These are phyloP conservation scores for Kurtzmaniella quercitrusa DNA, from an alignment of 1,139 yeast genomes.

Conservation along the genomic window DNA sequence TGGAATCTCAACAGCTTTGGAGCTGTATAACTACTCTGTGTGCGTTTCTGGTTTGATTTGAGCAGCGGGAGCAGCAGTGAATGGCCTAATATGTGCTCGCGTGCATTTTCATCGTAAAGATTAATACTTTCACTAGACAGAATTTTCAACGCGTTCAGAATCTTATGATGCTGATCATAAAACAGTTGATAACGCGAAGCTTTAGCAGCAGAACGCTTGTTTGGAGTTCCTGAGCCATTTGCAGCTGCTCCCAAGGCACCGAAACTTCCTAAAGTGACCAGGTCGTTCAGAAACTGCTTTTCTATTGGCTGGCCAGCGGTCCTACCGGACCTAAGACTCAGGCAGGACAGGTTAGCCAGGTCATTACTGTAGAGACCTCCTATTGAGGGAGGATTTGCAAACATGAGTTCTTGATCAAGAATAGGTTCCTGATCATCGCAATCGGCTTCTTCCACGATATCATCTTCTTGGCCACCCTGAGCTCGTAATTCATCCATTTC, in stretches of 20 bases:
- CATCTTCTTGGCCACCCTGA: neutral
- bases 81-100: constrained; percentile 26
- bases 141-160: constrained; percentile 43
- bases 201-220: constrained; percentile 41
- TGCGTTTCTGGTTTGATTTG: constrained; percentile 17
- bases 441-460: constrained; percentile 14
- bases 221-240: constrained; percentile 23
- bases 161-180: constrained; percentile 44
- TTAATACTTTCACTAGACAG: constrained; percentile 44
- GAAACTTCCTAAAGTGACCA: constrained; percentile 3
- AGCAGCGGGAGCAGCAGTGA: constrained; percentile 39
- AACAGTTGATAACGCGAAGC: constrained; percentile 49
- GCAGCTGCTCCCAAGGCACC: constrained; percentile 6
- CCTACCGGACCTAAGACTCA: constrained; percentile 21
- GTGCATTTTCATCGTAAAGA: constrained; percentile 8
- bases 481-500: neutral
- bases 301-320: constrained; percentile 18
- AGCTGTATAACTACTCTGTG: neutral
- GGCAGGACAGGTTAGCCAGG: constrained; percentile 33
- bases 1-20: neutral
- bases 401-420: constrained; percentile 11
- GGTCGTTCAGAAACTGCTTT: constrained; percentile 27
- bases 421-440: constrained; percentile 7
- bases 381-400: constrained; percentile 22
- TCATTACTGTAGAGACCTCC: constrained; percentile 25